phyloP scores from a whole-genome alignment of 164 flowering plant genomes.

The Piper betle region DNA sequence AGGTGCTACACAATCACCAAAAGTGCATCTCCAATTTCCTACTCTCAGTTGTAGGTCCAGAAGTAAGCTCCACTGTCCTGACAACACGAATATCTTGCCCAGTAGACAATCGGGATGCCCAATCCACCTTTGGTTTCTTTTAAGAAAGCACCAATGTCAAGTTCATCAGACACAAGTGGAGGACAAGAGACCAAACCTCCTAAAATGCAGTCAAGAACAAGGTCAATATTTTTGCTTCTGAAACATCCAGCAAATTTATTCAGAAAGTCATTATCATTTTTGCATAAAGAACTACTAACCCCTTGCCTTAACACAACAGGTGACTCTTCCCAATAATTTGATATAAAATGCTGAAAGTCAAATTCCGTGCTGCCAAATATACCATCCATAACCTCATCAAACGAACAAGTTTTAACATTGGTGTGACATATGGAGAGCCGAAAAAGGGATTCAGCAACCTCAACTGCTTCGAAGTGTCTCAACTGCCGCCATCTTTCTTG shows the following conservation, averaged over 20 bases:
- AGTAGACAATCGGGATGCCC: constrained; percentile 41
- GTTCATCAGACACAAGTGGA: constrained; percentile 58
- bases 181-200: constrained; percentile 43
- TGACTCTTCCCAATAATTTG: constrained; percentile 44
- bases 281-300: background rate
- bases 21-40: constrained; percentile 39
- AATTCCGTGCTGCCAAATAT: constrained; percentile 26
- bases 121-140: constrained; percentile 33
- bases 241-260: constrained; percentile 18
- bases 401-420: constrained; percentile 6
- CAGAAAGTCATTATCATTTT: constrained; percentile 19
- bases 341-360: constrained; percentile 31
- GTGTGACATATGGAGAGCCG: constrained; percentile 37
- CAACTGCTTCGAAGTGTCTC: constrained; percentile 17
- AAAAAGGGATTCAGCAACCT: constrained; percentile 55
- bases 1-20: constrained; percentile 11
- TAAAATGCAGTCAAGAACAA: constrained; percentile 31
- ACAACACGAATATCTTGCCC: constrained; percentile 60
- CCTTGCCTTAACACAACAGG: constrained; percentile 25
- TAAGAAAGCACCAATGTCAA: constrained; percentile 39
- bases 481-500: constrained; percentile 3
- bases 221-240: constrained; percentile 13
- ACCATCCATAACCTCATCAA: constrained; percentile 16
- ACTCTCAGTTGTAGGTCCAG: background rate
- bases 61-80: constrained; percentile 22